Evolutionary conservation across 2,329 filamentous ascomycete genomes (phyloP).

Genomic region (Aspergillus pseudotamarii): DNA sequence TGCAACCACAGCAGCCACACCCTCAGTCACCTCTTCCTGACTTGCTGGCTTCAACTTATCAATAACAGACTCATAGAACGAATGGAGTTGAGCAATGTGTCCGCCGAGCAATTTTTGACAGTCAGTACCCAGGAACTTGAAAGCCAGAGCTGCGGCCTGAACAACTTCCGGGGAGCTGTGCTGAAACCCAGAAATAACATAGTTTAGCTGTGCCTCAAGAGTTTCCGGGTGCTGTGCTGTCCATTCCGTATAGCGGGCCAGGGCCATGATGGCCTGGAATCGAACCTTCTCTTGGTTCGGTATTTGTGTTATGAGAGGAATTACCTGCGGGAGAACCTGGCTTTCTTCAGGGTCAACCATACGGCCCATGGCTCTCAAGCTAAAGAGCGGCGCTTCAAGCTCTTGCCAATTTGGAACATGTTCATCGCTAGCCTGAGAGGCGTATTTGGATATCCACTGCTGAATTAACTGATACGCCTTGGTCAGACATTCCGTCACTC

Average conservation of each 20-base stretch:
- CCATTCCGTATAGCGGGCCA: constrained; percentile 97
- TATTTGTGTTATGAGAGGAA: constrained; percentile 90
- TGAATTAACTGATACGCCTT: constrained; percentile 89
- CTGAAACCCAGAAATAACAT: constrained; percentile 90
- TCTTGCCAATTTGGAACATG: constrained; percentile 94
- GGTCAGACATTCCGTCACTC: constrained; percentile 83
- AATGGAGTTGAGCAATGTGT: constrained; percentile 83
- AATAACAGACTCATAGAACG: constrained; percentile 87
- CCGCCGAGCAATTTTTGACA: constrained; percentile 83
- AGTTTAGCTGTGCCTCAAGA: constrained; percentile 88
- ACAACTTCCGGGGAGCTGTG: constrained; percentile 88
- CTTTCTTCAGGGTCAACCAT: constrained; percentile 92
- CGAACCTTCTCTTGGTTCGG: constrained; percentile 96
- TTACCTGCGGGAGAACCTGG: constrained; percentile 84
- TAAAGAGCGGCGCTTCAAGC: constrained; percentile 91
- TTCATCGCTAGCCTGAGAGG: constrained; percentile 69
- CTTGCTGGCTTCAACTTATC: constrained; percentile 82
- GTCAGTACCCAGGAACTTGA: constrained; percentile 97
- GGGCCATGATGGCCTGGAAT: constrained; percentile 96
- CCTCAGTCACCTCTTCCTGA: constrained; percentile 95
- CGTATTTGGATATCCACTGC: constrained; percentile 83
- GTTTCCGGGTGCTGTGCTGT: constrained; percentile 92
- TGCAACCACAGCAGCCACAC: constrained; percentile 87
- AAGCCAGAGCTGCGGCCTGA: constrained; percentile 85
- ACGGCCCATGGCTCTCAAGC: constrained; percentile 91